A percentile compares a stretch with the other conserved stretches of the same genome.
These are phyloP conservation scores for Xylaria sp. DNA, from an alignment of 2,329 filamentous ascomycete genomes.

Conservation along the genomic window DNA sequence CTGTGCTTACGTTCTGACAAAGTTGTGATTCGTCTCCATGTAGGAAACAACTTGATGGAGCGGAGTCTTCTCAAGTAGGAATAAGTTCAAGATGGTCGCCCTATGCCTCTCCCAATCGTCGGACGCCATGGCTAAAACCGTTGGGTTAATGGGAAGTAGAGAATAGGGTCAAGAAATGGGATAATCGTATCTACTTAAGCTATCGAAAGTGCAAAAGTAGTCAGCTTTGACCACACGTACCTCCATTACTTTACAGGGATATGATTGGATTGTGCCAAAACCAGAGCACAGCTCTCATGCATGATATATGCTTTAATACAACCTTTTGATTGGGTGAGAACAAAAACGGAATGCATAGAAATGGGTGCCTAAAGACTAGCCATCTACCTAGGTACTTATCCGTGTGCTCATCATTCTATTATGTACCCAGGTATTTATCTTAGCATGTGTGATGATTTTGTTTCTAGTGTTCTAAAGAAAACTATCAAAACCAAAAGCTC, in stretches of 20 bases:
- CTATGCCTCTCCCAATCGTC: conserved; percentile 16
- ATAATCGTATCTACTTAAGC: not conserved
- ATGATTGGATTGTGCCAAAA: not conserved
- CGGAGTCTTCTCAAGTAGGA: not conserved
- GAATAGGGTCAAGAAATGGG: not conserved
- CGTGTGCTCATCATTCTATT: too few relatives aligned
- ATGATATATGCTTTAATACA: not conserved
- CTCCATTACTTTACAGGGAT: not conserved
- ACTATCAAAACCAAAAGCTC: too few relatives aligned
- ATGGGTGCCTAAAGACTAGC: too few relatives aligned
- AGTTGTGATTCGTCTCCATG: conserved; percentile 10
- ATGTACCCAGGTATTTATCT: too few relatives aligned
- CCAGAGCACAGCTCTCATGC: not conserved
- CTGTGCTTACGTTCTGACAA: conserved; percentile 2
- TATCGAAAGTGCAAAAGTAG: not conserved
- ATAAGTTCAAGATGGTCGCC: conserved; percentile 4
- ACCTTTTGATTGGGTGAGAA: not conserved
- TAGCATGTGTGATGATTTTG: too few relatives aligned
- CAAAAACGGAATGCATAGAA: conserved; percentile 4
- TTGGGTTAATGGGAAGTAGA: not conserved
- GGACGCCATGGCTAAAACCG: conserved; percentile 1
- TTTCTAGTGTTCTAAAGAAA: too few relatives aligned
- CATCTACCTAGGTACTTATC: too few relatives aligned
- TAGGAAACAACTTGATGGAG: not conserved
- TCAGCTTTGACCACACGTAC: not conserved